Evolutionary conservation across 345 rosid genomes (phyloP).

Genomic region (Populus euphratica): DNA sequence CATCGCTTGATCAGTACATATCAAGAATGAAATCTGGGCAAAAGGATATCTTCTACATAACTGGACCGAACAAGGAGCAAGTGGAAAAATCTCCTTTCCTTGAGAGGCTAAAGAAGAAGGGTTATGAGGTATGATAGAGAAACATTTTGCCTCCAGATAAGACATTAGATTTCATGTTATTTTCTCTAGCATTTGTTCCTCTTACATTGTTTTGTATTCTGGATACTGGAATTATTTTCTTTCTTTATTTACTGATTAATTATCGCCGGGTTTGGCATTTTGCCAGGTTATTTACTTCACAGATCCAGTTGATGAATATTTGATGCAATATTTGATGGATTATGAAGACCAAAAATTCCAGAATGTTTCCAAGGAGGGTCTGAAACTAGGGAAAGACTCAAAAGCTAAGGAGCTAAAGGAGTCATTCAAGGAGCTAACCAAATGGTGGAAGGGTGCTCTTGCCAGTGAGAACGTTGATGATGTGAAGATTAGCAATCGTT

Average conservation of each 20-base stretch:
- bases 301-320: constrained; percentile 92
- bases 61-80: constrained; percentile 89
- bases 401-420: constrained; percentile 85
- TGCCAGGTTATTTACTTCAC: constrained; percentile 94
- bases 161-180: neutral
- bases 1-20: constrained; percentile 92
- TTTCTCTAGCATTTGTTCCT: neutral
- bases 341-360: constrained; percentile 91
- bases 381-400: constrained; percentile 76
- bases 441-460: constrained; percentile 86
- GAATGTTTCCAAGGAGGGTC: constrained; percentile 91
- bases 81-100: constrained; percentile 93
- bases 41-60: constrained; percentile 91
- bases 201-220: neutral
- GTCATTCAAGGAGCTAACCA: constrained; percentile 86
- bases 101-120: constrained; percentile 91
- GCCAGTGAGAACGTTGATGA: constrained; percentile 82
- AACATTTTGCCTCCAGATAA: too few relatives aligned
- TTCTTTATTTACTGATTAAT: neutral
- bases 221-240: neutral
- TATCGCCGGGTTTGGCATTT: neutral
- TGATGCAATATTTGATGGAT: constrained; percentile 99
- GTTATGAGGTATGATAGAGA: constrained; percentile 57
- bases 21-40: constrained; percentile 87
- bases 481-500: constrained; percentile 82